Percentiles rank a stretch among this genome's conserved stretches.
phyloP scores from a whole-genome alignment of 164 flowering plant species.

The Annona cherimola region DNA sequence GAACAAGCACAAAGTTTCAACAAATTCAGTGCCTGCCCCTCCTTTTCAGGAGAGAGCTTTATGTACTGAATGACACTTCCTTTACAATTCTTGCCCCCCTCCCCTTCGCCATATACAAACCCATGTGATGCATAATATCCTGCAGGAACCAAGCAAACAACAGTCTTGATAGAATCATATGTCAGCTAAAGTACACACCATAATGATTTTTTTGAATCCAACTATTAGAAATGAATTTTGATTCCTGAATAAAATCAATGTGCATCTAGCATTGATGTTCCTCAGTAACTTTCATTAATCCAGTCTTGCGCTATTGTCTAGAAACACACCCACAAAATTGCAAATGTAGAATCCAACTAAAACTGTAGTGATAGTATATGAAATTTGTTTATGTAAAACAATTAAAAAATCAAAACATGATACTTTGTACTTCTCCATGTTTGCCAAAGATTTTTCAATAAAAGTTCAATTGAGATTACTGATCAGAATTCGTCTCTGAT shows the following conservation, averaged over 20 bases:
- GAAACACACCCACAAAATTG: background rate
- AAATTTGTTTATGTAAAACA: background rate
- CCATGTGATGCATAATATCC: conserved; percentile 74
- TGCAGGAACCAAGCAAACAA: conserved; percentile 13
- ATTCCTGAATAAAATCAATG: background rate
- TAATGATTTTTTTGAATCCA: background rate
- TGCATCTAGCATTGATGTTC: background rate
- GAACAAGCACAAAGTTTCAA: background rate
- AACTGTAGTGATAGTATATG: too few relatives aligned
- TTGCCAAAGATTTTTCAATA: background rate
- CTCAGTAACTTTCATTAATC: too few relatives aligned
- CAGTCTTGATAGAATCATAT: background rate
- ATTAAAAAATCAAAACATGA: background rate
- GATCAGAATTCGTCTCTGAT: background rate
- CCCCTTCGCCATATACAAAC: conserved; percentile 64
- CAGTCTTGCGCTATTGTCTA: background rate
- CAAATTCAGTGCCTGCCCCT: background rate
- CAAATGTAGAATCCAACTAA: background rate
- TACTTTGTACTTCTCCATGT: background rate
- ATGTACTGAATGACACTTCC: conserved; percentile 22
- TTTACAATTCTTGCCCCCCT: conserved; percentile 57
- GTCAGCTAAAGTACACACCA: background rate
- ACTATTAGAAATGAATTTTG: background rate
- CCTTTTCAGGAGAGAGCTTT: background rate
- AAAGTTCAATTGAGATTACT: background rate